phyloP scores from a whole-genome alignment of 371 early-diverging fungal genomes.

The Dentiscutata heterogama region DNA sequence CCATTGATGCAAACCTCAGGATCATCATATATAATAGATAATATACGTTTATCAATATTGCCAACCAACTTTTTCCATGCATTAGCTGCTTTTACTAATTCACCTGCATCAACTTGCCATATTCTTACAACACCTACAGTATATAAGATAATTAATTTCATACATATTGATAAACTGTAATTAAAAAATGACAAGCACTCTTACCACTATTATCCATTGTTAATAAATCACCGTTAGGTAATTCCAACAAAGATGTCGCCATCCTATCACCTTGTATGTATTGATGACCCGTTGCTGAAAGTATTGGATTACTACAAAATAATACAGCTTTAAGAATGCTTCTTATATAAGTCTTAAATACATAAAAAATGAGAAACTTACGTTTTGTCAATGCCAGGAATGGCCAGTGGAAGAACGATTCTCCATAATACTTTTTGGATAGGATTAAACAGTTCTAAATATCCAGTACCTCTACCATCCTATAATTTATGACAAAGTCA shows the following conservation, averaged over 20 bases:
- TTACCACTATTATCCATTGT: conserved; percentile 66
- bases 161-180: not conserved
- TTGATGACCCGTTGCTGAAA: conserved; percentile 49
- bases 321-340: not conserved
- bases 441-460: conserved; percentile 71
- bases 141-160: conserved; percentile 40
- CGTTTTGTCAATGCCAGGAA: conserved; percentile 53
- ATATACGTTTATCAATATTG: conserved; percentile 66
- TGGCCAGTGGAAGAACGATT: conserved; percentile 69
- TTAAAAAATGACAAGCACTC: not conserved
- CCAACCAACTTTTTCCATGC: conserved; percentile 84
- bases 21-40: conserved; percentile 75
- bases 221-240: conserved; percentile 71
- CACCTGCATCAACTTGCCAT: conserved; percentile 72
- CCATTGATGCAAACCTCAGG: conserved; percentile 54
- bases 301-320: not conserved
- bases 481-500: conserved; percentile 43
- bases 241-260: conserved; percentile 70
- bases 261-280: conserved; percentile 63
- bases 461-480: conserved; percentile 72
- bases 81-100: conserved; percentile 67
- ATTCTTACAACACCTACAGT: conserved; percentile 74
- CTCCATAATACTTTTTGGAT: conserved; percentile 66
- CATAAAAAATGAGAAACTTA: conserved; percentile 49
- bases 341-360: not conserved